Base-by-base conservation (phyloP, 2,329 filamentous ascomycete genomes). In the Peltaster fructicola region DNA sequence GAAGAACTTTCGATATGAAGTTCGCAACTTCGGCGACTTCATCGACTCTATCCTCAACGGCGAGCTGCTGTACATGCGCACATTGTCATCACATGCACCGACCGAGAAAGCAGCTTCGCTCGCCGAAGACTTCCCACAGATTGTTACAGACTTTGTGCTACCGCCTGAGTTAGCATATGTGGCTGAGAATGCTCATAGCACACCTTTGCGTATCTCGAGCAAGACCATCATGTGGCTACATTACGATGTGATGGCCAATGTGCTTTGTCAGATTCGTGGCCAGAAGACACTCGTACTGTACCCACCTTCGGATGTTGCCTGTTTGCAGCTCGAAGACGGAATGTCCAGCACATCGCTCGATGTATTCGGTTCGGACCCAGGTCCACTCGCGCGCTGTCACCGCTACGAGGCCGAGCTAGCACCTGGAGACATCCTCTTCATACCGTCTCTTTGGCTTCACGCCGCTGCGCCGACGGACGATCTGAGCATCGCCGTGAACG, bases 161-260 rank as follows among this genome's bases (percentile, higher is more conserved):
- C 79, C 81, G 1, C 37, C 56, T 1, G 56, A 69, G 32, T 54
- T 91, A 7, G 48, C 48, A 0, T 53, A 63, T 16, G 68, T 79
- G 4, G 44, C 43, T 4, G 54, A 71, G n/a, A 68, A 69, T 32
- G 50, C 66, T 3, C 81, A 90, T 44, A 85, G 75, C 45, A 84
- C 78, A 3, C 73, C 82, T 0, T 52, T 91, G 13, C 65, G 81
- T 11, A 71, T 91, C 31, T 85, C 77, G 4, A 79, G 79, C 1
- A 68, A 68, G 2, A 76, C 85, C 7, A 75, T 72, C 19, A 78
- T 92, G 67, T 92, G 84, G 82, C 59, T 91, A 15, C 80, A 90
- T 50, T 90, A 88, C 54, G 79, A 90, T 51, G 79, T 88, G 9
- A 82, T 90, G 64, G 78, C 80, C 24, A 92, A 91, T 40, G 60